Percentiles rank a stretch among this genome's conserved stretches.
phyloP scores from a whole-genome alignment of 306 rosid genomes.

The Hylodesmum podocarpum region DNA sequence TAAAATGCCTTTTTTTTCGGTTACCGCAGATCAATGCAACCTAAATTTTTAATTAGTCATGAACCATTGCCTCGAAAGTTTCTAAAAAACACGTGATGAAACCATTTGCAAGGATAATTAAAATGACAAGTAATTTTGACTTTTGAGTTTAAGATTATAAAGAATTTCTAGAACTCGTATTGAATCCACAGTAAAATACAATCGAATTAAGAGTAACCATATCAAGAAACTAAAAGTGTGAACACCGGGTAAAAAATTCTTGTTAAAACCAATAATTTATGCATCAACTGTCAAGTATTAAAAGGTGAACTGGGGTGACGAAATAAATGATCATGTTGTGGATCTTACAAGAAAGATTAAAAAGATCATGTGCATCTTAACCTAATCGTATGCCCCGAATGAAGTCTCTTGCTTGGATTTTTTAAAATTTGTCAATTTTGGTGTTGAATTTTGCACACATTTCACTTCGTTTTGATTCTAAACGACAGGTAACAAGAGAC shows the following conservation, averaged over 20 bases:
- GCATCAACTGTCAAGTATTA: not conserved
- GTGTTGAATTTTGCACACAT: not conserved
- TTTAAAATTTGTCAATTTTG: not conserved
- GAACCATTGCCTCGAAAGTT: not conserved
- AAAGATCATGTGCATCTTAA: not conserved
- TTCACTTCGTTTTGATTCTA: not conserved
- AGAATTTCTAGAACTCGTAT: not conserved
- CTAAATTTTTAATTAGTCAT: not conserved
- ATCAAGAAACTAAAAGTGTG: too few species aligned
- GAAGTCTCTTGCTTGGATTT: not conserved
- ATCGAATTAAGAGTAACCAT: not conserved
- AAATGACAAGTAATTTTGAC: not conserved
- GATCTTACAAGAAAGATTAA: too few species aligned
- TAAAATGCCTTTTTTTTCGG: too few species aligned
- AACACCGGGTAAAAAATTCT: too few species aligned
- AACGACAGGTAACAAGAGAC: not conserved
- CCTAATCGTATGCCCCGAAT: not conserved
- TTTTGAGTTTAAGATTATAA: not conserved
- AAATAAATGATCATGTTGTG: not conserved
- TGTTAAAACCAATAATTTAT: not conserved
- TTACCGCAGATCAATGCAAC: not conserved
- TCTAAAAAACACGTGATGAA: not conserved
- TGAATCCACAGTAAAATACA: not conserved
- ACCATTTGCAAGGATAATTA: not conserved
- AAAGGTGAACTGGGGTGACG: not conserved